Conservation (phyloP, 306 rosid species). For the Dryas drummondii region DNA sequence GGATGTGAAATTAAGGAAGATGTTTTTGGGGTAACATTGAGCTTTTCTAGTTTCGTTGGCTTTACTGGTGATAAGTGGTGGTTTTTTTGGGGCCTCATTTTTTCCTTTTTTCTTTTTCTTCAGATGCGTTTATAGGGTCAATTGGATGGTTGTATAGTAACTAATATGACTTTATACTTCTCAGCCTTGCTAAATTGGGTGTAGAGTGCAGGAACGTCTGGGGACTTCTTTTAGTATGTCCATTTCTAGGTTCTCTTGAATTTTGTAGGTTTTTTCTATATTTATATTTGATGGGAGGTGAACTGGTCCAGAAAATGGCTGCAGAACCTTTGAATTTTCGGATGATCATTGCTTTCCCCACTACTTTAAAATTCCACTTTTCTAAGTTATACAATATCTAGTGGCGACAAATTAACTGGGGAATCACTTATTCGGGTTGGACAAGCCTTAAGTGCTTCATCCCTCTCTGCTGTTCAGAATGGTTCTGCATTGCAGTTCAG, state of each 20-base stretch:
- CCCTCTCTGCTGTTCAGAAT: conserved; percentile 8
- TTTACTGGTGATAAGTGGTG: conserved; percentile 9
- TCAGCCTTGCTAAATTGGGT: conserved; percentile 14
- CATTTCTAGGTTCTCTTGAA: conserved; percentile 20
- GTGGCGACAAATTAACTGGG: neutral
- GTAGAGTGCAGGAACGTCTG: conserved; percentile 19
- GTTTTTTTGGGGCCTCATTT: neutral
- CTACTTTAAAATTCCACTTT: conserved; percentile 6
- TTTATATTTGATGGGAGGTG: conserved; percentile 6
- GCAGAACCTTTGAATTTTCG: neutral
- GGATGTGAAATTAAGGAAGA: conserved; percentile 34
- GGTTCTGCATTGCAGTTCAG: conserved; percentile 15
- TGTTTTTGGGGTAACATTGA: conserved; percentile 24
- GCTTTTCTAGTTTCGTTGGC: conserved; percentile 21
- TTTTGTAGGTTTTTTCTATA: conserved; percentile 18
- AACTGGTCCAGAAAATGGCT: conserved; percentile 20
- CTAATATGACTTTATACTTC: conserved; percentile 16
- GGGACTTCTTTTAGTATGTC: conserved; percentile 27
- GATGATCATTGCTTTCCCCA: conserved; percentile 16
- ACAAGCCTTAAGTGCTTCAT: conserved; percentile 15
- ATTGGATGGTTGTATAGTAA: conserved; percentile 2
- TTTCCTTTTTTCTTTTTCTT: neutral
- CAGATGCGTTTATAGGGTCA: conserved; percentile 9
- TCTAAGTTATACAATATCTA: neutral
- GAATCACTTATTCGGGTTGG: conserved; percentile 15